A percentile compares a stretch with the other conserved stretches of the same genome.
Evolutionary conservation across 768 basidiomycete species (phyloP).

Genomic region (Paxillus involutus): DNA sequence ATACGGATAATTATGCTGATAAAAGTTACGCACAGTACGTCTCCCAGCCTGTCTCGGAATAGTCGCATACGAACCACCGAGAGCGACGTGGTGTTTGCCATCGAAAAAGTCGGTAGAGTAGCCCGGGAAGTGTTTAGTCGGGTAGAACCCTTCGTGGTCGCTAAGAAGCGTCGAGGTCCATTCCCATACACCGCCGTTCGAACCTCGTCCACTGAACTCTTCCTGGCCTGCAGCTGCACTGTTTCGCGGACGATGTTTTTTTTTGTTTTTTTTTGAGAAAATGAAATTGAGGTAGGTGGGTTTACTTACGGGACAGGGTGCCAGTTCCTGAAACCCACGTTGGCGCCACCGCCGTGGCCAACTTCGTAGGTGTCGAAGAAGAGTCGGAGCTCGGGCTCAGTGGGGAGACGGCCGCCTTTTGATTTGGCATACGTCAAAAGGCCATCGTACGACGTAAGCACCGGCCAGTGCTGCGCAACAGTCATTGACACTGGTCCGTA

Average conservation of each 20-base stretch:
- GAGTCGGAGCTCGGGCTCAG: conserved; percentile 73
- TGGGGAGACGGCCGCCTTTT: conserved; percentile 84
- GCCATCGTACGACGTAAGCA: conserved; percentile 79
- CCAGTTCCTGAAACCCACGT: conserved; percentile 49
- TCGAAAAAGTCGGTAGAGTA: conserved; percentile 91
- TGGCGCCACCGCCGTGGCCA: conserved; percentile 62
- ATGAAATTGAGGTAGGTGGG: no score
- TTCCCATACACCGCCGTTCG: conserved; percentile 96
- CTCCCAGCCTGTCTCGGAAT: conserved; percentile 74
- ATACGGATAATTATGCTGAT: conserved; percentile 86
- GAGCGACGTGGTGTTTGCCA: conserved; percentile 76
- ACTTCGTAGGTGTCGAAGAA: conserved; percentile 75
- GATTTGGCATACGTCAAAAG: conserved; percentile 62
- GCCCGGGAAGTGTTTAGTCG: conserved; percentile 81
- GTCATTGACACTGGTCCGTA: conserved; percentile 73
- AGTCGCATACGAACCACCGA: conserved; percentile 87
- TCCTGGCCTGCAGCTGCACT: conserved; percentile 61
- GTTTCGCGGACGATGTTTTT: not conserved
- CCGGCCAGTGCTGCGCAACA: conserved; percentile 77
- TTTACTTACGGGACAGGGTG: conserved; percentile 61
- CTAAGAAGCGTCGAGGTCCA: conserved; percentile 80
- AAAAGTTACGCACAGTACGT: conserved; percentile 80
- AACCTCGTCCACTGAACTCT: conserved; percentile 49
- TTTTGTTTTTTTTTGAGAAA: no score
- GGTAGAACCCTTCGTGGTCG: conserved; percentile 63